Percentiles rank a stretch among this genome's conserved stretches.
These are phyloP conservation scores for Paraphoma chrysanthemicola DNA, from an alignment of 2,329 filamentous ascomycete genomes.

Conservation along the genomic window DNA sequence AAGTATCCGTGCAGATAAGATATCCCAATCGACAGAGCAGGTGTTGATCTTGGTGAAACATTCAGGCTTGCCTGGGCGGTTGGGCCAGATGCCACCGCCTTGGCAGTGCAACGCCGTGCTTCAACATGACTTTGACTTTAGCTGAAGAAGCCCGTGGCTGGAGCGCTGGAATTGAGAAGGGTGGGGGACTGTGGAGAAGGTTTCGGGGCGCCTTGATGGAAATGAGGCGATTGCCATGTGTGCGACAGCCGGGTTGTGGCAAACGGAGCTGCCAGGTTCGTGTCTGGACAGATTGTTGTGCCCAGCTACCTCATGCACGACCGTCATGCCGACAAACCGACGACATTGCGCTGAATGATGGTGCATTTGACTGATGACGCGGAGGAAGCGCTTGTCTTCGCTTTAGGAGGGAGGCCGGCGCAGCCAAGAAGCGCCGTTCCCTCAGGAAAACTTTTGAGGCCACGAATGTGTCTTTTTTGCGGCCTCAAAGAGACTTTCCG, in stretches of 20 bases:
- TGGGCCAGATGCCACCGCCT: conserved; percentile 1
- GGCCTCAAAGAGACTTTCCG: background rate
- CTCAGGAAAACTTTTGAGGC: conserved; percentile 1
- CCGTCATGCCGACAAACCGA: too few relatives aligned
- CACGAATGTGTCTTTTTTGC: conserved; percentile 4
- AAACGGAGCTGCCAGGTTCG: too few relatives aligned
- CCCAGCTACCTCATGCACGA: too few relatives aligned
- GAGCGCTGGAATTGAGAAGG: conserved; percentile 12
- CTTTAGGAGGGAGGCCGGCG: background rate
- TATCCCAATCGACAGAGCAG: conserved; percentile 26
- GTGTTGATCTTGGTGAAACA: conserved; percentile 24
- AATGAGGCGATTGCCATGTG: background rate
- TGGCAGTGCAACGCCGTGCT: conserved; percentile 23
- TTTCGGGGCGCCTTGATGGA: conserved; percentile 1
- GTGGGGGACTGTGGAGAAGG: background rate
- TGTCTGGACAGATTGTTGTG: too few relatives aligned
- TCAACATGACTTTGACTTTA: conserved; percentile 19
- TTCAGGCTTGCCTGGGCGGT: background rate
- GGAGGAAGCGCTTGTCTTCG: background rate
- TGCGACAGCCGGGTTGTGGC: too few relatives aligned
- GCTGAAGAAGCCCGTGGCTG: conserved; percentile 12
- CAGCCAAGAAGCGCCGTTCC: conserved; percentile 14
- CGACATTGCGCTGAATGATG: background rate
- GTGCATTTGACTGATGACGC: background rate
- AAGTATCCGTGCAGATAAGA: conserved; percentile 17